Base-by-base conservation (phyloP, 306 rosid genomes). In the Rosa rugosa region DNA sequence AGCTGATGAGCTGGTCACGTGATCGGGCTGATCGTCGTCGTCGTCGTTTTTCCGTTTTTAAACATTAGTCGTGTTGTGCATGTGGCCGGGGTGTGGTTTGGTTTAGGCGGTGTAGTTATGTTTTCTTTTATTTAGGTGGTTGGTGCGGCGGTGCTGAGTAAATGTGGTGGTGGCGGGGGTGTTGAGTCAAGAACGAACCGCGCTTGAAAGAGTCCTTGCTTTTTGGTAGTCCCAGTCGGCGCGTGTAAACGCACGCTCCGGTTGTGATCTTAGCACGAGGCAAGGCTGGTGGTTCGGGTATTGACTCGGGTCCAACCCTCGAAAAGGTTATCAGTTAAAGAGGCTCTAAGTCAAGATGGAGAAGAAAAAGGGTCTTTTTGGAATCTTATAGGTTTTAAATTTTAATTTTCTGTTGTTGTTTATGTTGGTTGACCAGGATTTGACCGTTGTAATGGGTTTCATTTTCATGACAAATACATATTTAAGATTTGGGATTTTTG, bases 161-260 rank as follows among this genome's bases (percentile, higher is more conserved):
- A n/a, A 72, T 72, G 87, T 57, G 83, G 66, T 34, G 40, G 79
- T 65, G 60, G 68, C 11, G 79, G 71, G 95, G 88, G 85, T 91
- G 87, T 85, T 84, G 98, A 95, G 99, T 95, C 99, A 95, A 95
- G 99, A 96, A 93, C 99, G 99, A 93, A 96, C 99, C 99, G 88
- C 87, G 82, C 85, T 64, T 27, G 80, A 56, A 79, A 77, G 75
- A 82, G 69, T 77, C 93, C 96, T 93, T 92, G 97, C 91, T 71
- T 72, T 86, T 72, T 86, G 90, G 84, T 11, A 36, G 69, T 14
- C 3, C 11, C 10, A 34, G 2, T 64, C 1, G n/a, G 69, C 14
- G 69, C 44, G 54, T 20, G 69, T 8, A 11, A 14, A 57, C 0
- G 34, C 22, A 64, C 69, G n/a, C 44, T 6, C 44, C 22, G 9